phyloP scores from a whole-genome alignment of 768 basidiomycete genomes.

The Dacryopinax spathularia region DNA sequence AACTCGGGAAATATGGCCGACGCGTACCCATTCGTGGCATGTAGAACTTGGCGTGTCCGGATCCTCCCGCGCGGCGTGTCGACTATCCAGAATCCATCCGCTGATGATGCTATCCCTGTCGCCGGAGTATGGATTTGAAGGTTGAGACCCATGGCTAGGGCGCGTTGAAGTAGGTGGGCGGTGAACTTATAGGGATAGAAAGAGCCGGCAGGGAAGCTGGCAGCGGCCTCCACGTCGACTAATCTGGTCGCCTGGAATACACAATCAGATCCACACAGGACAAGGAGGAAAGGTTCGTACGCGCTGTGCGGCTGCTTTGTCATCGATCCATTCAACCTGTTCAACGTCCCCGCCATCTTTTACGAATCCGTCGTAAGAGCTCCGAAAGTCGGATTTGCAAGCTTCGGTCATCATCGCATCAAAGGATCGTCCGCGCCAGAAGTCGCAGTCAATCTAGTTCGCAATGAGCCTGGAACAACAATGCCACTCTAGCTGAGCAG shows the following conservation, averaged over 20 bases:
- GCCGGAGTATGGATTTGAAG: constrained; percentile 12
- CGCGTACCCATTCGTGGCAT: background rate
- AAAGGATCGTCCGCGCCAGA: constrained; percentile 17
- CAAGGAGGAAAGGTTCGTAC: constrained; percentile 10
- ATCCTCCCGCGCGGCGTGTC: constrained; percentile 7
- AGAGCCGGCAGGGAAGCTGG: constrained; percentile 9
- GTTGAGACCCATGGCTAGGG: constrained; percentile 14
- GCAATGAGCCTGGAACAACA: too few species aligned
- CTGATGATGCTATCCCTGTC: background rate
- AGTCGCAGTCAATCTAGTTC: constrained; percentile 20
- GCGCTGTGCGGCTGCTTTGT: constrained; percentile 17
- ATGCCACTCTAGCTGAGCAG: too few species aligned
- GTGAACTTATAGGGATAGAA: constrained; percentile 17
- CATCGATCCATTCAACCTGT: constrained; percentile 18
- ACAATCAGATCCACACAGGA: constrained; percentile 9
- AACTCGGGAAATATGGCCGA: constrained; percentile 28
- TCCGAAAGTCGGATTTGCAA: constrained; percentile 10
- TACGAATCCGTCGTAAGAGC: constrained; percentile 17
- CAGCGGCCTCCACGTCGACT: constrained; percentile 6
- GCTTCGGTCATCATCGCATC: constrained; percentile 19
- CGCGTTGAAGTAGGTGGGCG: constrained; percentile 14
- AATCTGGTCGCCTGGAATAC: constrained; percentile 4
- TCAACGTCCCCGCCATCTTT: constrained; percentile 22
- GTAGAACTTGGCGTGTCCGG: constrained; percentile 12
- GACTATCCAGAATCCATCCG: background rate